phyloP scores from a whole-genome alignment of 2,329 filamentous ascomycete genomes.

The Trematosphaeria pertusa region DNA sequence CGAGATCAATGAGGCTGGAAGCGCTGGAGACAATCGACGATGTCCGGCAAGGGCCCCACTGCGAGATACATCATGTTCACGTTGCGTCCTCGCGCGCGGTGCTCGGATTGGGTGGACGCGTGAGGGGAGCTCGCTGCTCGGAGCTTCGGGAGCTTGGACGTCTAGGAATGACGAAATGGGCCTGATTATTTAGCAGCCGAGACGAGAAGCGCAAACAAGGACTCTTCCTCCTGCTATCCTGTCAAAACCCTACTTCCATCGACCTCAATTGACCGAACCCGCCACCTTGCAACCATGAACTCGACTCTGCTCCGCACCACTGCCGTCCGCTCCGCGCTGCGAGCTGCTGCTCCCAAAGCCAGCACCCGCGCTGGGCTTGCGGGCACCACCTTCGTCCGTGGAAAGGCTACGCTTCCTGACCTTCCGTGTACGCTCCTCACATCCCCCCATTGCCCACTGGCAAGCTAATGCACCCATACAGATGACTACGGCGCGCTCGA shows the following conservation, averaged over 20 bases:
- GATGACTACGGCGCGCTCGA: slow-evolving; percentile 98
- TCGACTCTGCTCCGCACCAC: slow-evolving; percentile 75
- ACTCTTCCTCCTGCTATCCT: slow-evolving; percentile 9
- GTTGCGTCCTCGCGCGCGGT: neutral
- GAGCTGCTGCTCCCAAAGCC: slow-evolving; percentile 69
- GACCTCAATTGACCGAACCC: slow-evolving; percentile 29
- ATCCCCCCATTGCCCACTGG: neutral
- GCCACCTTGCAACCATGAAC: slow-evolving; percentile 67
- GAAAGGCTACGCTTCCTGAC: slow-evolving; percentile 93
- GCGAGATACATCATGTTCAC: neutral
- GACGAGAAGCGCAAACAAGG: slow-evolving; percentile 14
- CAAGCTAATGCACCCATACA: slow-evolving; percentile 46
- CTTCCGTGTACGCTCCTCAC: slow-evolving; percentile 69
- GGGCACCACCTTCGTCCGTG: slow-evolving; percentile 78
- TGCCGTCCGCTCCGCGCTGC: slow-evolving; percentile 73
- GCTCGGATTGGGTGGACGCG: slow-evolving; percentile 22
- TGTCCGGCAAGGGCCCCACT: neutral
- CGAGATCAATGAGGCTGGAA: no score
- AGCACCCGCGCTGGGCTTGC: slow-evolving; percentile 68
- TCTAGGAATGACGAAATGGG: slow-evolving; percentile 36
- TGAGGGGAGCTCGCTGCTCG: slow-evolving; percentile 5
- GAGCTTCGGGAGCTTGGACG: slow-evolving; percentile 25
- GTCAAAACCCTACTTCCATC: slow-evolving; percentile 3
- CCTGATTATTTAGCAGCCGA: slow-evolving; percentile 21
- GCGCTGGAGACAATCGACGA: neutral